Base-by-base conservation (phyloP, 2,329 filamentous ascomycete genomes). In the Pseudofabraea citricarpa region DNA sequence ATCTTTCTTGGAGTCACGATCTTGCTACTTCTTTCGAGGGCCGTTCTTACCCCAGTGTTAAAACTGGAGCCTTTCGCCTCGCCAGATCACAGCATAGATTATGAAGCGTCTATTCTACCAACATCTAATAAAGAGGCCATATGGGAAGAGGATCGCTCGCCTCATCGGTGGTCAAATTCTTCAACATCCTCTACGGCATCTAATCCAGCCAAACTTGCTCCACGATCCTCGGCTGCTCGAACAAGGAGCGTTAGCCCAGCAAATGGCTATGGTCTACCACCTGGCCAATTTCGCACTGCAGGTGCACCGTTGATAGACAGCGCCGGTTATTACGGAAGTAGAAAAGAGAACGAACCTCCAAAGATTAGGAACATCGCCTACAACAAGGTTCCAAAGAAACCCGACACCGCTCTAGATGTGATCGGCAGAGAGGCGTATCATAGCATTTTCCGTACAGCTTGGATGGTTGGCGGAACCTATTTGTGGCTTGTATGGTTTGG, bases 381-480 rank as follows among this genome's bases (percentile, higher is more conserved):
- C 32, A 16, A 27, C 16, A 40, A 39, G 18, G 41, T 10, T 24
- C 21, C 15, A 12, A 38, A 57, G 53, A 61, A 58, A 59, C 59
- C 55, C 33, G 48, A 49, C 44, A 59, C 66, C 40, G 68, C 62
- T 18, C 60, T 75, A 3, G 60, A 62, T 2, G 59, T 78, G 4
- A 73, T 85, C 5, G 60, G 68, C 23, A 68, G 71, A 20, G 85
- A 91, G 61, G 64, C 89, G 27, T 73, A 72, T 64, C 74, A 70
- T 7, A 82, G 77, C 35, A 55, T 82, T 15, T 80, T 77, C 66
- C 70, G 76, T 37, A 81, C 90, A 3, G 71, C 71, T 5, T 79
- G 76, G 72, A 75, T 86, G 62, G 79, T 78, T 16, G 62, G 82
- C 35, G 51, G 68, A 12, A 81, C 81, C 61, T 93, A 86, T 71